Evolutionary conservation across 2,329 filamentous ascomycete species (phyloP).

Genomic region (Exophiala viscosa): DNA sequence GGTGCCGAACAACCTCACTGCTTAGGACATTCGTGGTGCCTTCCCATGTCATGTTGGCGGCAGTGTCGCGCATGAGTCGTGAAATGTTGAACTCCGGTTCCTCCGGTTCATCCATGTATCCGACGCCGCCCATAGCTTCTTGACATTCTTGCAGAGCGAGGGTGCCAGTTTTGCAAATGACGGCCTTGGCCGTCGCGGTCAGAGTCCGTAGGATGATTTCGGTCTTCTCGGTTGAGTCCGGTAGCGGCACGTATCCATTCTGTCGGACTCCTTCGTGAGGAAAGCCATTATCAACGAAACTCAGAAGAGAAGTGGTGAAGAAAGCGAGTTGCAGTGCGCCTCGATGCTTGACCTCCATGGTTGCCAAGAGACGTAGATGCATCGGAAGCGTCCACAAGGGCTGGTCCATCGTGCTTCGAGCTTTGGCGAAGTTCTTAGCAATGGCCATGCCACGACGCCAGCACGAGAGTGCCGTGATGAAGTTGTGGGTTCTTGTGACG

Average conservation of each 20-base stretch:
- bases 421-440: slow-evolving; percentile 28
- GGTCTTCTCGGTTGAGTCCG: slow-evolving; percentile 9
- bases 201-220: slow-evolving; percentile 16
- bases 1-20: slow-evolving; percentile 45
- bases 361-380: slow-evolving; percentile 28
- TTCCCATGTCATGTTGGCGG: slow-evolving; percentile 57
- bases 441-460: slow-evolving; percentile 29
- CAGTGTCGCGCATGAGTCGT: slow-evolving; percentile 61
- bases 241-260: slow-evolving; percentile 13
- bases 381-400: slow-evolving; percentile 26
- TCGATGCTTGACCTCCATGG: slow-evolving; percentile 28
- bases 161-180: slow-evolving; percentile 34
- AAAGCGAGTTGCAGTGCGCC: slow-evolving; percentile 29
- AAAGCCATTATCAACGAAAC: slow-evolving; percentile 25
- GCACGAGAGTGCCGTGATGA: slow-evolving; percentile 25
- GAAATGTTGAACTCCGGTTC: slow-evolving; percentile 64
- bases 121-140: slow-evolving; percentile 38
- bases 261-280: slow-evolving; percentile 5
- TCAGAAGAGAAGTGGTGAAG: slow-evolving; percentile 28
- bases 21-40: slow-evolving; percentile 70
- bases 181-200: slow-evolving; percentile 34
- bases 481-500: slow-evolving; percentile 45
- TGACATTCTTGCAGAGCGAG: slow-evolving; percentile 37
- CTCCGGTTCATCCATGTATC: slow-evolving; percentile 39
- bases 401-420: slow-evolving; percentile 26